Evolutionary conservation across 2,329 filamentous ascomycete genomes (phyloP).

Genomic region (Annulohypoxylon truncatum): DNA sequence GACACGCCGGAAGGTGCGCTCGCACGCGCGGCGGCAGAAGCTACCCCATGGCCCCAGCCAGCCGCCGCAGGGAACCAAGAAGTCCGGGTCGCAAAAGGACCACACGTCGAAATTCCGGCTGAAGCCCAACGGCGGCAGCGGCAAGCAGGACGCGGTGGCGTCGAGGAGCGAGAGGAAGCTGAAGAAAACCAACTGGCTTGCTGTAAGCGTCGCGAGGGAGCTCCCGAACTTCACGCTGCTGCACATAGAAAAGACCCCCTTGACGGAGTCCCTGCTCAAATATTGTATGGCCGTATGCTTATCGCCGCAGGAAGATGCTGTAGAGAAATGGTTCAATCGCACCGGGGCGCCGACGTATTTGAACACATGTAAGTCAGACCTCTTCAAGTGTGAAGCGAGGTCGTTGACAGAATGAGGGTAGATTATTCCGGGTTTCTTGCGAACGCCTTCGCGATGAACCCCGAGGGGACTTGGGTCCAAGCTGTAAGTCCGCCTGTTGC

Average conservation of each 20-base stretch:
- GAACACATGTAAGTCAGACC: conserved; percentile 46
- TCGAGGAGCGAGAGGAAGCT: conserved; percentile 34
- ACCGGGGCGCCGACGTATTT: conserved; percentile 50
- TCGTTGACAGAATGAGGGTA: conserved; percentile 31
- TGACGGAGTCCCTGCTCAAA: conserved; percentile 50
- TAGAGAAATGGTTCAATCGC: conserved; percentile 51
- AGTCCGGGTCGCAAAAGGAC: conserved; percentile 48
- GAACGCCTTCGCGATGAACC: conserved; percentile 51
- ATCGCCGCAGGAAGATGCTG: conserved; percentile 47
- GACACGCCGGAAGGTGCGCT: conserved; percentile 51
- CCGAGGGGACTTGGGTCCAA: conserved; percentile 48
- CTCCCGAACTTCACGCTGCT: conserved; percentile 50
- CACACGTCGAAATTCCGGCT: conserved; percentile 51
- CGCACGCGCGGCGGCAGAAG: conserved; percentile 51
- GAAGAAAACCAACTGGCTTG: conserved; percentile 47
- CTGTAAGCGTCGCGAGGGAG: conserved; percentile 48
- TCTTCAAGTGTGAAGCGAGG: not conserved
- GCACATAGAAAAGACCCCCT: conserved; percentile 50
- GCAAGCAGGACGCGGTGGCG: conserved; percentile 3
- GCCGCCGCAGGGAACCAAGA: conserved; percentile 41
- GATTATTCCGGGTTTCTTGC: conserved; percentile 51
- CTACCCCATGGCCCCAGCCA: conserved; percentile 44
- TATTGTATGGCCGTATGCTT: conserved; percentile 52
- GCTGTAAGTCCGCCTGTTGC: conserved; percentile 41
- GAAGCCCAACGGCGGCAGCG: conserved; percentile 35